phyloP scores from a whole-genome alignment of 2,329 filamentous ascomycete species.

The Tolypocladium endophyticum region DNA sequence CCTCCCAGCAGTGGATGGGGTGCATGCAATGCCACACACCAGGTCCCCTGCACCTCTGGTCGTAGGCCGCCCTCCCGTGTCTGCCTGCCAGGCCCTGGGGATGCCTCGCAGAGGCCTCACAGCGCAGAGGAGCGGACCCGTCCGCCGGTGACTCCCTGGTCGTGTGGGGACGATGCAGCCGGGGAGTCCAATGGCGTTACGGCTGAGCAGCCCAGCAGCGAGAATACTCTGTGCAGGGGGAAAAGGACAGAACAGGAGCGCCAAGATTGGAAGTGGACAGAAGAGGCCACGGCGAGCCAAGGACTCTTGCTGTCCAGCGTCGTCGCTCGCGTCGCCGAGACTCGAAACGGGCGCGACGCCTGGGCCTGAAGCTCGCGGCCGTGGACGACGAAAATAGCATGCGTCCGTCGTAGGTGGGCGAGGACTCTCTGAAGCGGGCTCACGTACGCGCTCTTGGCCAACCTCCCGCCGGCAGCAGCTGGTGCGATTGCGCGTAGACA shows the following conservation, averaged over 20 bases:
- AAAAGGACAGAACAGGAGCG: neutral
- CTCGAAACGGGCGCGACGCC: slow-evolving; percentile 6
- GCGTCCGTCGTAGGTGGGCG: neutral
- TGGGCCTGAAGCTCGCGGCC: neutral
- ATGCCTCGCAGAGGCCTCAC: neutral
- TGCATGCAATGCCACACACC: neutral
- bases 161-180: neutral
- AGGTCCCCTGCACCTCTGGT: neutral
- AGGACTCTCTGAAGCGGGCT: neutral
- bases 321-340: neutral
- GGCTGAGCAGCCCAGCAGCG: neutral
- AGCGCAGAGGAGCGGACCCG: neutral
- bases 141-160: slow-evolving; percentile 3
- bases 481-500: neutral
- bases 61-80: neutral
- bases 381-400: slow-evolving; percentile 2
- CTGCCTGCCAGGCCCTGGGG: neutral
- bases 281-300: neutral
- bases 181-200: neutral
- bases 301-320: neutral
- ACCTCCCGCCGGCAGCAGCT: neutral
- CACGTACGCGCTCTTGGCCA: slow-evolving; percentile 3
- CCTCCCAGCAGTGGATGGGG: no score
- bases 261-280: neutral
- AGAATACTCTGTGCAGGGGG: neutral